phyloP scores from a whole-genome alignment of 2,329 filamentous ascomycete genomes.

The Ceratocystis diversiconidia region DNA sequence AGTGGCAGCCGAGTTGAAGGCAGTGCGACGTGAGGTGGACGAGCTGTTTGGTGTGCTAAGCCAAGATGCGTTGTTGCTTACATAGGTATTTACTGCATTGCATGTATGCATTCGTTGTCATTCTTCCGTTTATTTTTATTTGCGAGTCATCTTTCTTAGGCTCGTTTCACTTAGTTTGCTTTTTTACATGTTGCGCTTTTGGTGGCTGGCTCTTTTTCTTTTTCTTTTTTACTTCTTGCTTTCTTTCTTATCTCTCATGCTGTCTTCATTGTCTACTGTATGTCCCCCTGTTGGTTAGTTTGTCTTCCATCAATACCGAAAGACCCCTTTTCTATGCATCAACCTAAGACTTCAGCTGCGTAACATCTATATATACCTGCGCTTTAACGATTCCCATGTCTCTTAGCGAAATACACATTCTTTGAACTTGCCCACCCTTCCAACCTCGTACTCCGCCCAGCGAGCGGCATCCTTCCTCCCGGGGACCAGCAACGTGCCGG shows the following conservation, averaged over 20 bases:
- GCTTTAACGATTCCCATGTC: neutral
- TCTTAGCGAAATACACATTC: constrained; percentile 42
- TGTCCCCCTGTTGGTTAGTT: neutral
- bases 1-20: constrained; percentile 49
- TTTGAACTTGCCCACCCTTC: constrained; percentile 45
- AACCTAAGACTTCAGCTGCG: neutral
- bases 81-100: constrained; percentile 26
- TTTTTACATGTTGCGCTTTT: neutral
- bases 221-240: neutral
- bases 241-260: neutral
- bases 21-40: constrained; percentile 47
- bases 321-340: neutral
- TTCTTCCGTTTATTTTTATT: neutral
- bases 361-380: neutral
- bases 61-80: constrained; percentile 43
- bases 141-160: neutral
- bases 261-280: neutral
- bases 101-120: neutral
- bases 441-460: constrained; percentile 79
- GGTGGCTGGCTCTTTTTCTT: neutral
- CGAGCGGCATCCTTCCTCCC: constrained; percentile 54
- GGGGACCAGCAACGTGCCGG: constrained; percentile 58
- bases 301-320: neutral
- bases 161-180: neutral
- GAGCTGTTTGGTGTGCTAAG: constrained; percentile 48